Conservation (phyloP, 2,329 filamentous ascomycete genomes). For the Pseudonectria foliicola region DNA sequence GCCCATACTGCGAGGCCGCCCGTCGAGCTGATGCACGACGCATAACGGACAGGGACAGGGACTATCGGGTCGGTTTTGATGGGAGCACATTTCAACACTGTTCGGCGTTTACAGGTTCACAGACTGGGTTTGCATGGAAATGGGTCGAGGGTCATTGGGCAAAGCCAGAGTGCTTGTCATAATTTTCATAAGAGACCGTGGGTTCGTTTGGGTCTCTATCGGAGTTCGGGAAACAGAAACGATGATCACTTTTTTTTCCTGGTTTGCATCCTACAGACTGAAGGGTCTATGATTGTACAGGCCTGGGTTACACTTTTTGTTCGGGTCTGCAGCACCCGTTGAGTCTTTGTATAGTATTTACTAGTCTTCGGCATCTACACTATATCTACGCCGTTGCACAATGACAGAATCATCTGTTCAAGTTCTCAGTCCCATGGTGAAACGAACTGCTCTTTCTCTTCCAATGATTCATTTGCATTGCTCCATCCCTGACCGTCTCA, state of each 20-base stretch:
- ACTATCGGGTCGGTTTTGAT: not conserved
- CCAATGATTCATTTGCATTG: too few species aligned
- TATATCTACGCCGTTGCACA: not conserved
- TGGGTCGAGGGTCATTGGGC: too few species aligned
- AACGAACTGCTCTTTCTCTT: too few species aligned
- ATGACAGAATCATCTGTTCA: not conserved
- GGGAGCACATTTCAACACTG: not conserved
- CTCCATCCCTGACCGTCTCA: too few species aligned
- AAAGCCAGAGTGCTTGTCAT: too few species aligned
- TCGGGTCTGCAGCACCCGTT: too few species aligned
- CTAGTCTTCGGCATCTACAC: not conserved
- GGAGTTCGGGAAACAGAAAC: conserved; percentile 17
- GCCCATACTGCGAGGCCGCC: conserved; percentile 57
- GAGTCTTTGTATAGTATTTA: not conserved
- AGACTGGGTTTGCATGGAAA: too few species aligned
- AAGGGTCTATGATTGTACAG: conserved; percentile 3
- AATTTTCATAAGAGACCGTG: too few species aligned
- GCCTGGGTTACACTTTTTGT: not conserved
- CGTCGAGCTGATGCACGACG: conserved; percentile 54
- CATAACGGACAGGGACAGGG: conserved; percentile 9
- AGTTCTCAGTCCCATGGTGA: too few species aligned
- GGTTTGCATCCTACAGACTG: conserved; percentile 2
- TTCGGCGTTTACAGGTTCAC: not conserved
- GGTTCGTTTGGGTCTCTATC: conserved; percentile 8
- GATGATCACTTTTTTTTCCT: conserved; percentile 5